phyloP scores from a whole-genome alignment of 2,329 filamentous ascomycete species.

The Neoascochyta sp. region DNA sequence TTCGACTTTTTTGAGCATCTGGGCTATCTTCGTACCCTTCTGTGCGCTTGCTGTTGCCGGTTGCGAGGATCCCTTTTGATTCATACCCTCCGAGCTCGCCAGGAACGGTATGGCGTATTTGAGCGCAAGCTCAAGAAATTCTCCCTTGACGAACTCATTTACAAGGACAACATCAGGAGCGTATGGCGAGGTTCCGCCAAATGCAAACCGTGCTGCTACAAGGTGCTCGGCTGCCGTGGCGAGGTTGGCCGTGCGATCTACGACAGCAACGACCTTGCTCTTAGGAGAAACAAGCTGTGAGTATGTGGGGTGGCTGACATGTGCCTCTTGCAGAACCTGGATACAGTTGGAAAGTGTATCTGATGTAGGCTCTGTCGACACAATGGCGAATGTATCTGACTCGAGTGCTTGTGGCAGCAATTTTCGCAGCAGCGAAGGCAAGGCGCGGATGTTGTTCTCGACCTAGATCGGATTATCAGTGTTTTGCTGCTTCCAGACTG shows the following conservation, averaged over 20 bases:
- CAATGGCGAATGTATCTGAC: conserved; percentile 48
- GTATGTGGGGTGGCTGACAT: conserved; percentile 10
- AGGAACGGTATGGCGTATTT: conserved; percentile 37
- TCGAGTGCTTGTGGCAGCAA: conserved; percentile 44
- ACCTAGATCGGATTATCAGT: conserved; percentile 22
- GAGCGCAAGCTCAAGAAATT: conserved; percentile 51
- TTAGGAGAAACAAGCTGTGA: conserved; percentile 36
- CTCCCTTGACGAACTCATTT: conserved; percentile 59
- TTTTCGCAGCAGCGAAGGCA: conserved; percentile 37
- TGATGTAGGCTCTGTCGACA: conserved; percentile 30
- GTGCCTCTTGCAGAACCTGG: conserved; percentile 34
- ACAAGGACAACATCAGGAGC: conserved; percentile 61
- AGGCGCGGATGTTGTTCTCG: conserved; percentile 40
- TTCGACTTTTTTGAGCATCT: conserved; percentile 9
- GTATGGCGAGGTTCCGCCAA: conserved; percentile 57
- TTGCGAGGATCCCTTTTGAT: conserved; percentile 10
- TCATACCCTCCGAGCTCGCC: conserved; percentile 8
- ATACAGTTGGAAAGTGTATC: conserved; percentile 22
- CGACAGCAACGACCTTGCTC: conserved; percentile 51
- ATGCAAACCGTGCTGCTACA: conserved; percentile 52
- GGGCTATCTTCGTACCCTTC: conserved; percentile 8
- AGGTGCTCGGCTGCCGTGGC: conserved; percentile 52
- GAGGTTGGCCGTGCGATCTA: conserved; percentile 59
- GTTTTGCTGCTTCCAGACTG: not conserved
- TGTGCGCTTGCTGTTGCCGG: conserved; percentile 2